Conservation (phyloP, 306 rosid species). For the Heteromeles arbutifolia region DNA sequence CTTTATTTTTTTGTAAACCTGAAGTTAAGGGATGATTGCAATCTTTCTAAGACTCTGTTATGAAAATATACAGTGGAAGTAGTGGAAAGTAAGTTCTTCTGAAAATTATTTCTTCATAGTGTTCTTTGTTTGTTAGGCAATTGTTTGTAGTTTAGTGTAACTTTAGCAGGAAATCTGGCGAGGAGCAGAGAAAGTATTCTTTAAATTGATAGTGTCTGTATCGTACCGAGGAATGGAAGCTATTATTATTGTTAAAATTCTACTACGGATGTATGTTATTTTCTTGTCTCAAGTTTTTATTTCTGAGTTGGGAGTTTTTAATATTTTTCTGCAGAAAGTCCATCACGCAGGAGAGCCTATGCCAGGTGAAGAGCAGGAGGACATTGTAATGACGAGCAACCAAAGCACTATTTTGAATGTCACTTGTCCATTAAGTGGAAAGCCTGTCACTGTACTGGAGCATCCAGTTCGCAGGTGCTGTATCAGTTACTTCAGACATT, state of each 20-base stretch:
- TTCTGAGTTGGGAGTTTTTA: conserved; percentile 9
- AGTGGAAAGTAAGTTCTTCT: not conserved
- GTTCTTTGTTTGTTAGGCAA: not conserved
- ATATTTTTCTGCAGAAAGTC: conserved; percentile 61
- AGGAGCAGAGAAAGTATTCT: not conserved
- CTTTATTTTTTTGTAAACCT: not conserved
- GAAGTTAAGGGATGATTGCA: not conserved
- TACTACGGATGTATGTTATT: too few relatives aligned
- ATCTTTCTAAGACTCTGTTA: not conserved
- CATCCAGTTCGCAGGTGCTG: conserved; percentile 87
- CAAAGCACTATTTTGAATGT: conserved; percentile 58
- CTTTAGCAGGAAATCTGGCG: not conserved
- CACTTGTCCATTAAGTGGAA: conserved; percentile 80
- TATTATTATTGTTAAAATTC: not conserved
- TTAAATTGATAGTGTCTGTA: not conserved
- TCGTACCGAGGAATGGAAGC: not conserved
- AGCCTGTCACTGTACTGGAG: conserved; percentile 55
- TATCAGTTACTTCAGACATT: not conserved
- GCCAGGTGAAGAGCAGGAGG: conserved; percentile 96
- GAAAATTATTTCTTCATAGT: not conserved
- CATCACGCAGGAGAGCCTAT: conserved; percentile 83
- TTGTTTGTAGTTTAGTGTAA: not conserved
- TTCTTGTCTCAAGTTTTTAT: not conserved
- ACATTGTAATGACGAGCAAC: conserved; percentile 80
- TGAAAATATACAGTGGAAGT: not conserved